phyloP scores from a whole-genome alignment of 2,329 filamentous ascomycete genomes.

The Fusarium neocosmosporiellum region DNA sequence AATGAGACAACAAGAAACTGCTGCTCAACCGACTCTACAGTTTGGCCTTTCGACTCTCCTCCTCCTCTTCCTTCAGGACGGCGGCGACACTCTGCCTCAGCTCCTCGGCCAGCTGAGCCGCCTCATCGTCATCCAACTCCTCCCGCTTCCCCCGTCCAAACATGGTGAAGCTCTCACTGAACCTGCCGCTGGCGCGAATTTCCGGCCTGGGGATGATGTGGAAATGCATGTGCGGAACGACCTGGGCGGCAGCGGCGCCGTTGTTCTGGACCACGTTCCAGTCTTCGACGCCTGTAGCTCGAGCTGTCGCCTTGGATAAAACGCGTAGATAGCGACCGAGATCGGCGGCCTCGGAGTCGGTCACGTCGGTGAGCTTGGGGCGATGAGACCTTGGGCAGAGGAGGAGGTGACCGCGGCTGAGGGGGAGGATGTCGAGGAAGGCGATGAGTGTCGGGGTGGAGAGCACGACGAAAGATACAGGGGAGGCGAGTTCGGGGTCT shows the following conservation, averaged over 20 bases:
- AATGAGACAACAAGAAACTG: constrained; percentile 17
- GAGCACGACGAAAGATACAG: constrained; percentile 74
- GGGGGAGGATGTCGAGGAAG: constrained; percentile 93
- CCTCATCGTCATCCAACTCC: constrained; percentile 83
- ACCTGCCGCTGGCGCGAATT: constrained; percentile 63
- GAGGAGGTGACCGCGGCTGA: constrained; percentile 85
- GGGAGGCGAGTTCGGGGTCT: constrained; percentile 50
- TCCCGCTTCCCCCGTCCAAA: constrained; percentile 79
- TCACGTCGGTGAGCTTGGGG: constrained; percentile 80
- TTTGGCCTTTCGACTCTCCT: constrained; percentile 44
- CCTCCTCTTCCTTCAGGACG: constrained; percentile 55
- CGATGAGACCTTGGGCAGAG: constrained; percentile 82
- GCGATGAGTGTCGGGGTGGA: constrained; percentile 82
- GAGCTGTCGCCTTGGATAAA: constrained; percentile 76
- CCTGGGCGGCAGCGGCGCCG: constrained; percentile 87
- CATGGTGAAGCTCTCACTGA: constrained; percentile 80
- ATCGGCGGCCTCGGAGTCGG: constrained; percentile 70
- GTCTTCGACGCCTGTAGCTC: constrained; percentile 77
- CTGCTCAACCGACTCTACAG: constrained; percentile 44
- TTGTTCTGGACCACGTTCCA: constrained; percentile 99
- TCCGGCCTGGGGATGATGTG: constrained; percentile 91
- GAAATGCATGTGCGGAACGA: constrained; percentile 94
- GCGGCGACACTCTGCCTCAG: constrained; percentile 62
- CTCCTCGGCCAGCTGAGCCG: constrained; percentile 65
- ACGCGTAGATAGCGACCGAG: constrained; percentile 77